Evolutionary conservation across 2,329 filamentous ascomycete species (phyloP).

Genomic region (Aspergillus sojae): DNA sequence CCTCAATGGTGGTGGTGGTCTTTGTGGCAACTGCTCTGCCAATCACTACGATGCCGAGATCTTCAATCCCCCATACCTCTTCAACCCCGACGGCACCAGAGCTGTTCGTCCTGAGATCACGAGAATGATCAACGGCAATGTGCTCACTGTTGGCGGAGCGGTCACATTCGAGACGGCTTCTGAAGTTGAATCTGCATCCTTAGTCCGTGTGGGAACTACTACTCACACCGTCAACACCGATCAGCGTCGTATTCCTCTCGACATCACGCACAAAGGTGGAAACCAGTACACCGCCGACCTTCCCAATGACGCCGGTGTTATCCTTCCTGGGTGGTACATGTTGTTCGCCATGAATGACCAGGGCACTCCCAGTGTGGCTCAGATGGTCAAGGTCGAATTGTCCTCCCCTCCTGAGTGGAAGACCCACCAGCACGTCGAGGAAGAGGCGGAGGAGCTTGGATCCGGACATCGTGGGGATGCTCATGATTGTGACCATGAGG

Average conservation of each 20-base stretch:
- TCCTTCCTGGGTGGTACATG: conserved; percentile 58
- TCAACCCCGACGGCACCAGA: conserved; percentile 24
- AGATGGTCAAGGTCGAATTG: conserved; percentile 27
- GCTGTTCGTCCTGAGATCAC: conserved; percentile 9
- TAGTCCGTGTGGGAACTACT: conserved; percentile 53
- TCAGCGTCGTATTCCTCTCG: conserved; percentile 57
- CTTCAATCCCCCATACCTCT: conserved; percentile 60
- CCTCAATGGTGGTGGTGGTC: conserved; percentile 55
- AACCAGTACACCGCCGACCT: conserved; percentile 25
- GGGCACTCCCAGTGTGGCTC: conserved; percentile 52
- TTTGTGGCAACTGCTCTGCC: conserved; percentile 51
- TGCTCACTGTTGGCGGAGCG: background rate
- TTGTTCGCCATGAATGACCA: conserved; percentile 51
- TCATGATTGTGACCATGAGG: background rate
- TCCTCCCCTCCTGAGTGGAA: background rate
- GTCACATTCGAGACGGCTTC: too few relatives aligned
- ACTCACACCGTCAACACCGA: conserved; percentile 64
- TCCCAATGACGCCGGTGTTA: conserved; percentile 53
- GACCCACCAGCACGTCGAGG: too few relatives aligned
- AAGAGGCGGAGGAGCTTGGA: background rate
- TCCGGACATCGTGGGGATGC: background rate
- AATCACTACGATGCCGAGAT: conserved; percentile 61
- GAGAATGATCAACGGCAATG: background rate
- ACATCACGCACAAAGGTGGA: background rate
- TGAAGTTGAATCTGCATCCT: conserved; percentile 26